Percentiles rank a stretch among this genome's conserved stretches.
Conservation (phyloP, 345 rosid genomes). For the Raphanus raphanistrum region DNA sequence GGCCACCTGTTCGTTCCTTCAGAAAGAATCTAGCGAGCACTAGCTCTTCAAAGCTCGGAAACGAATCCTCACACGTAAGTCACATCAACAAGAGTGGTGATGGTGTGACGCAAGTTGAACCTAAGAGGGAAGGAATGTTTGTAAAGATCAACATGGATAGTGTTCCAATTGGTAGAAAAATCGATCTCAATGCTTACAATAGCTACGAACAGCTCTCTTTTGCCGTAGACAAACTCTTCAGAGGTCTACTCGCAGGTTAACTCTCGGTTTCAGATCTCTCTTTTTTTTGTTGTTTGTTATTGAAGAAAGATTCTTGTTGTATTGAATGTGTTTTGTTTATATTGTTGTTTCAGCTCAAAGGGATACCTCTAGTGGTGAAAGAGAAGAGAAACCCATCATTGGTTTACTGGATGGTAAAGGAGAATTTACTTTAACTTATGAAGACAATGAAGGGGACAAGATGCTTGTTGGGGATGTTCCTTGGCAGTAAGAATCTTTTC, state of each 20-base stretch:
- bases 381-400: constrained; percentile 65
- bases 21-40: constrained; percentile 81
- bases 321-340: not conserved
- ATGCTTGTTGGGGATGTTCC: constrained; percentile 99
- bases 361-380: constrained; percentile 43
- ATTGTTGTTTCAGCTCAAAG: constrained; percentile 61
- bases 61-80: constrained; percentile 47
- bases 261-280: not conserved
- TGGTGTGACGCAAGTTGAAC: constrained; percentile 36
- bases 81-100: constrained; percentile 39
- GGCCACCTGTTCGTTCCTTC: constrained; percentile 96
- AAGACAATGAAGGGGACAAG: constrained; percentile 98
- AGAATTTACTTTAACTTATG: constrained; percentile 92
- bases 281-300: not conserved
- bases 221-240: constrained; percentile 91
- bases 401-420: constrained; percentile 82
- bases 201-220: constrained; percentile 83
- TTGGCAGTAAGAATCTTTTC: constrained; percentile 82
- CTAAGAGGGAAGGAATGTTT: constrained; percentile 53
- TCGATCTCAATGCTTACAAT: constrained; percentile 75
- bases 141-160: constrained; percentile 99
- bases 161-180: constrained; percentile 94
- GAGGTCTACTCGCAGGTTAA: constrained; percentile 88
- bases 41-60: constrained; percentile 58
- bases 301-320: not conserved